Evolutionary conservation across 371 early-diverging fungal genomes (phyloP).

Genomic region (Mucor racemosus): DNA sequence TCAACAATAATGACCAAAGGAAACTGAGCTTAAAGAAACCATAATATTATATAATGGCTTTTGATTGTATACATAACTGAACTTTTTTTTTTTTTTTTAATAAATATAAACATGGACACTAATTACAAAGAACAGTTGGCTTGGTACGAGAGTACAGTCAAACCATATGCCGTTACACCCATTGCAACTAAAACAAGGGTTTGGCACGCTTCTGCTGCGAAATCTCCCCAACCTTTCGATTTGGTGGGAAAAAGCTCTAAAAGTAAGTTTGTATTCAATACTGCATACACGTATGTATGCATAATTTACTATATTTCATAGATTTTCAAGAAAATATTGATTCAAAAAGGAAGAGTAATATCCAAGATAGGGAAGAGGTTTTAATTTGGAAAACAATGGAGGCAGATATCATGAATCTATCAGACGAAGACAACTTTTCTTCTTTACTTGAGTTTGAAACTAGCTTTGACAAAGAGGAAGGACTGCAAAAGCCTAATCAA

Average conservation of each 20-base stretch:
- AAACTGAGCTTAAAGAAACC: background rate
- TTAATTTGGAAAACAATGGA: too few species aligned
- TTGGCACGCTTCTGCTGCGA: constrained; percentile 1
- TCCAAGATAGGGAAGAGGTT: too few species aligned
- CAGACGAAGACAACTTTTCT: too few species aligned
- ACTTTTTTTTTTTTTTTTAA: background rate
- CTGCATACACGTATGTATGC: background rate
- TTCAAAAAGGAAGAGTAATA: too few species aligned
- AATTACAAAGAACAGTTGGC: background rate
- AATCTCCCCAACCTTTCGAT: background rate
- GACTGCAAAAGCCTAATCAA: too few species aligned
- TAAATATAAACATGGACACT: background rate
- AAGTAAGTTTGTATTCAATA: background rate
- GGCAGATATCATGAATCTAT: too few species aligned
- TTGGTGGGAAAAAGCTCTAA: background rate
- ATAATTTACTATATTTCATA: background rate
- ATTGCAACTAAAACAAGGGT: background rate
- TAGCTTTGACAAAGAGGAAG: too few species aligned
- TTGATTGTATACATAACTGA: background rate
- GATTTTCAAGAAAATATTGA: too few species aligned
- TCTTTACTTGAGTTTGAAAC: too few species aligned
- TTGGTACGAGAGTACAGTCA: background rate
- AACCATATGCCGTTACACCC: background rate
- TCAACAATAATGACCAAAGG: background rate
- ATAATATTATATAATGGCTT: background rate